Percentiles rank a stretch among this genome's conserved stretches.
Conservation (phyloP, 2,329 filamentous ascomycete species). For the Amauroascus niger region DNA sequence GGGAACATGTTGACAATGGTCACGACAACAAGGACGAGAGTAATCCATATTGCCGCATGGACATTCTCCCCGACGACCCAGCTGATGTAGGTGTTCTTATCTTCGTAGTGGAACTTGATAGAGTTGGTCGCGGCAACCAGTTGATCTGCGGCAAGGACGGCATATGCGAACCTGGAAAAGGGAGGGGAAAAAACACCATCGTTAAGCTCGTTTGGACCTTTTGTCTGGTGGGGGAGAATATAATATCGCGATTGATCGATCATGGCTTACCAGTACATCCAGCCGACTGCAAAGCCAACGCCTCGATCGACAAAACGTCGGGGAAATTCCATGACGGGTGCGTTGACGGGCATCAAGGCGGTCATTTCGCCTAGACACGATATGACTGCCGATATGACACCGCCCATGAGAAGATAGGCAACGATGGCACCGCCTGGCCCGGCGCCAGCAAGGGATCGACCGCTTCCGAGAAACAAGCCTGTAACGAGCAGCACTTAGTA, state of each 20-base stretch:
- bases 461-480: constrained; percentile 37
- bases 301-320: constrained; percentile 35
- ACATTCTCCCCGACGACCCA: constrained; percentile 23
- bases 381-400: constrained; percentile 37
- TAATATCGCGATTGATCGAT: constrained; percentile 27
- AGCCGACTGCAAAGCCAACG: constrained; percentile 39
- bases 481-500: neutral
- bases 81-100: constrained; percentile 24
- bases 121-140: constrained; percentile 34
- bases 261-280: constrained; percentile 37
- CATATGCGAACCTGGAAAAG: constrained; percentile 28
- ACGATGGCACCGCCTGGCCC: constrained; percentile 36
- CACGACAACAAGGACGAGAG: constrained; percentile 27
- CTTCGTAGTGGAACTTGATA: constrained; percentile 34
- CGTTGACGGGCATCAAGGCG: constrained; percentile 34
- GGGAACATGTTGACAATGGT: constrained; percentile 31
- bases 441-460: constrained; percentile 33
- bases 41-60: constrained; percentile 34
- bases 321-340: constrained; percentile 34
- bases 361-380: constrained; percentile 39
- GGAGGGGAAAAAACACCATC: no score
- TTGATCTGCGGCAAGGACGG: constrained; percentile 29
- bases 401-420: constrained; percentile 37
- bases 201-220: neutral
- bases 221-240: no score